phyloP scores from a whole-genome alignment of 176 grass and related monocot species.

The Eleusine coracana region DNA sequence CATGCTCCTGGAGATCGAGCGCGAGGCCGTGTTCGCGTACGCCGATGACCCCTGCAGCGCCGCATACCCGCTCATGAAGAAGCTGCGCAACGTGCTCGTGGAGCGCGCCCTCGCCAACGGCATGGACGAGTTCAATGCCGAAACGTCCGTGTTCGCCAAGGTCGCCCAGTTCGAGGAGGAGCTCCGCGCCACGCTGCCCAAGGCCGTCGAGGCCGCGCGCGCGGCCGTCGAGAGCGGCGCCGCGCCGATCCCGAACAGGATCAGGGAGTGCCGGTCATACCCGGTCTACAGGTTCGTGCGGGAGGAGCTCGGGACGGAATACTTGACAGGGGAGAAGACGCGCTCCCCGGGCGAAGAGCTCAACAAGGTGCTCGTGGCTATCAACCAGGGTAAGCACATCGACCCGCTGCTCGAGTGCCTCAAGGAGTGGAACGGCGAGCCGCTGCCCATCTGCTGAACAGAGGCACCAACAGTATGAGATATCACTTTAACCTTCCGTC shows the following conservation, averaged over 20 bases:
- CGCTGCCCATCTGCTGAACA: constrained; percentile 64
- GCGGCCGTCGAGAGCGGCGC: constrained; percentile 54
- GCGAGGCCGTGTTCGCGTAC: constrained; percentile 70
- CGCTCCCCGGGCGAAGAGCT: constrained; percentile 71
- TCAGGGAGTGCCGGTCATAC: constrained; percentile 73
- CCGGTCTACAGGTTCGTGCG: constrained; percentile 72
- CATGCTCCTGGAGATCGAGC: constrained; percentile 59
- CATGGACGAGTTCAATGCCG: constrained; percentile 47
- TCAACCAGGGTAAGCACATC: constrained; percentile 59
- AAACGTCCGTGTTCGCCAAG: constrained; percentile 84
- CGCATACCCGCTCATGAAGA: constrained; percentile 72
- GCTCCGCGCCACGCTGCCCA: constrained; percentile 51
- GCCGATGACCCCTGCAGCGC: constrained; percentile 73
- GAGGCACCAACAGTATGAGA: background rate
- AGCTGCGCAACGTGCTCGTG: constrained; percentile 66
- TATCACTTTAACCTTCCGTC: too few species aligned
- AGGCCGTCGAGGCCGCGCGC: constrained; percentile 57
- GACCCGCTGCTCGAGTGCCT: constrained; percentile 79
- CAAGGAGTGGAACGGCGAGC: constrained; percentile 79
- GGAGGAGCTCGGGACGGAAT: constrained; percentile 59
- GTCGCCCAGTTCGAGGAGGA: constrained; percentile 58
- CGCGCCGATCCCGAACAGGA: constrained; percentile 46
- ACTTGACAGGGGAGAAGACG: constrained; percentile 72
- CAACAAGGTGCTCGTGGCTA: constrained; percentile 73
- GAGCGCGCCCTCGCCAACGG: constrained; percentile 70